Evolutionary conservation across 345 rosid genomes (phyloP).

Genomic region (Pugionium dolabratum): DNA sequence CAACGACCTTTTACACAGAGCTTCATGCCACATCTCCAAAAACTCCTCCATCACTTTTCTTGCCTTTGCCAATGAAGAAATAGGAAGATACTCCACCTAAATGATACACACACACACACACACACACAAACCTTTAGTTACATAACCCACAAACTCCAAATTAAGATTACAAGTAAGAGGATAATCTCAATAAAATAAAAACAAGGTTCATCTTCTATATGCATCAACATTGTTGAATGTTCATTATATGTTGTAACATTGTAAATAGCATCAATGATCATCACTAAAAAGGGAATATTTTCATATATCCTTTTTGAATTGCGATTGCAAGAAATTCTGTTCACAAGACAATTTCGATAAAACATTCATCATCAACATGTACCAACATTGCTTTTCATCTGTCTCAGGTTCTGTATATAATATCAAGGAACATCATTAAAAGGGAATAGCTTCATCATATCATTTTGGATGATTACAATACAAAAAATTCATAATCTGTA

Average conservation of each 20-base stretch:
- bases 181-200: not conserved
- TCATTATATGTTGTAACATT: not conserved
- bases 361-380: not conserved
- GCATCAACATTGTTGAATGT: not conserved
- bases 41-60: slow-evolving; percentile 78
- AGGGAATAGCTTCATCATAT: not conserved
- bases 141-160: not conserved
- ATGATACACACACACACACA: slow-evolving; percentile 27
- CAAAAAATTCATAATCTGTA: too few relatives aligned
- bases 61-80: slow-evolving; percentile 76
- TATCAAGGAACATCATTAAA: not conserved
- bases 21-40: slow-evolving; percentile 77
- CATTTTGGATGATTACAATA: not conserved
- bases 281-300: not conserved
- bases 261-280: not conserved
- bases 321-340: not conserved
- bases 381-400: not conserved
- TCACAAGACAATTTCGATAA: not conserved
- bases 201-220: not conserved
- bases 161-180: not conserved
- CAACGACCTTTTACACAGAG: slow-evolving; percentile 67
- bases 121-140: slow-evolving; percentile 15
- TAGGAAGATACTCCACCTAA: slow-evolving; percentile 89
- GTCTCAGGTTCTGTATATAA: not conserved
- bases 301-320: too few relatives aligned